These are phyloP conservation scores for Myxozyma geophila DNA, from an alignment of 805 yeast genomes.

Conservation along the genomic window DNA sequence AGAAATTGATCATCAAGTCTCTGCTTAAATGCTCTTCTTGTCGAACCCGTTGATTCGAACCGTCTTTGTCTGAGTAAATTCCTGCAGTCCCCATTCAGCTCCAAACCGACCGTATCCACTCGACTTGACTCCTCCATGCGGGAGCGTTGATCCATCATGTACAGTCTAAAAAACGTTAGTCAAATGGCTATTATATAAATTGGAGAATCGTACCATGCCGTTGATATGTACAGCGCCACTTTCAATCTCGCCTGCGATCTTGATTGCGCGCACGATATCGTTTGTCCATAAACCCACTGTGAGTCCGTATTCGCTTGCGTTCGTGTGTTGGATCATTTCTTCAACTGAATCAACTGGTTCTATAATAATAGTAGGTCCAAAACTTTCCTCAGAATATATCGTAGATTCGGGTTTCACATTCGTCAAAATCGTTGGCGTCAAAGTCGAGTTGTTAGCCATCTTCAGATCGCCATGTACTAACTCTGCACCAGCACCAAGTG, in stretches of 20 bases:
- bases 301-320: conserved; percentile 78
- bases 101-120: conserved; percentile 85
- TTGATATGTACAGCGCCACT: conserved; percentile 87
- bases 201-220: conserved; percentile 38
- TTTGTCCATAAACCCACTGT: conserved; percentile 87
- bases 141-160: conserved; percentile 56
- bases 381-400: conserved; percentile 80
- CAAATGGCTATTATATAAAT: background rate
- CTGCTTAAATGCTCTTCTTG: background rate
- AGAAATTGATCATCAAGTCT: too few relatives aligned
- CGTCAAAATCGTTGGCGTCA: conserved; percentile 78
- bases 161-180: conserved; percentile 30
- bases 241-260: conserved; percentile 66
- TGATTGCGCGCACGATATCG: conserved; percentile 66
- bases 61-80: conserved; percentile 68
- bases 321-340: conserved; percentile 74
- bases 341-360: conserved; percentile 72
- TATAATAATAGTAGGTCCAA: conserved; percentile 85
- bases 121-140: conserved; percentile 78
- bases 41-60: conserved; percentile 42
- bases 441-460: conserved; percentile 59
- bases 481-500: conserved; percentile 60
- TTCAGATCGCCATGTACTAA: conserved; percentile 51
- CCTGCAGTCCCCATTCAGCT: conserved; percentile 74
- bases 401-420: conserved; percentile 70